Evolutionary conservation across 2,329 filamentous ascomycete species (phyloP), one percentile per base, ranked within the genome.

Genomic region (Xylaria sp.): DNA sequence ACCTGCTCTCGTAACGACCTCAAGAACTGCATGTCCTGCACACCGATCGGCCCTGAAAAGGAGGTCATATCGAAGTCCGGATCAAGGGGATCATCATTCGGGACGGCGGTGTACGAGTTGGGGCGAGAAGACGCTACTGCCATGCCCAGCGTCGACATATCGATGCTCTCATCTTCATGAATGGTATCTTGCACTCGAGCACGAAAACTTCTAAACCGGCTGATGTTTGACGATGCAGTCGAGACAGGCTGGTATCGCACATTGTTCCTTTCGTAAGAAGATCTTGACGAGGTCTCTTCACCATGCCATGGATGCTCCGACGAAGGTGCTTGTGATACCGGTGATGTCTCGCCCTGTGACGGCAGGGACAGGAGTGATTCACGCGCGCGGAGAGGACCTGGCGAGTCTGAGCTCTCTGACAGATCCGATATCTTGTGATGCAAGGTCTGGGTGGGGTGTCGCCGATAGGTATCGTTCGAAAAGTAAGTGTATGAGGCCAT

Each of bases 1-100:
- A 86, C 84, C 62, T 83, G 77, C 47, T 77, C 73, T 65, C 82
- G 80, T 11, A 82, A 66, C 2, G 72, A 73, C 61, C 70, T 75
- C 47, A 80, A 62, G 54, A 82, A 82, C 4, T 70, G 75, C 5
- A 75, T 70, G 54, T 81, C 78, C 48, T 80, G 77, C 1, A 71
- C 64, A 2, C 74, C 75, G 62, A 75, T 71, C 2, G 80, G 80
- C 0, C 81, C 79, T 4, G 79, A 69, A 4, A 75, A 75, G 42
- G 76, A 76, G 7, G 76, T 76, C 13, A 83, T 61, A 61, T 84
- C 80, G 59, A 82, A 77, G 2, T 72, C 70, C 1, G 74, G 70
- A 6, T 70, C 70, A 34, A 66, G 49, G 1, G 68, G 58, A 13
- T 70, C 70, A 10, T 70, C 55, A 57, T 60, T 58, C 42, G 65